A percentile compares a stretch with the other conserved stretches of the same genome.
Conservation (phyloP, 2,329 filamentous ascomycete species). For the Stenocarpella maydis region DNA sequence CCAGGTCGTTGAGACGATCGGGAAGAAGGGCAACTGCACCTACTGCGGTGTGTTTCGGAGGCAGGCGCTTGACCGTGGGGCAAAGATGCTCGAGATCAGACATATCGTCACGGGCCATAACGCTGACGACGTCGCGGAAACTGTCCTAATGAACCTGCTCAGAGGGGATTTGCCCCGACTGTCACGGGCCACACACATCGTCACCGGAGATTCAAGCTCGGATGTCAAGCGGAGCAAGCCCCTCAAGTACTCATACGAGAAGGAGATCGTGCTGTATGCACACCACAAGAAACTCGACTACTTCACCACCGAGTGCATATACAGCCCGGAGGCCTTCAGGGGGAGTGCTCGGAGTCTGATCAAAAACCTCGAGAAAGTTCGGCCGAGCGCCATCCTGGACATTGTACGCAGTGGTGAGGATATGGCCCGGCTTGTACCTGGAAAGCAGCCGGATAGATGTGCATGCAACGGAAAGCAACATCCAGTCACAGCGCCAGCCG, state of each 20-base stretch:
- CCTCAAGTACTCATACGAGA: constrained; percentile 97
- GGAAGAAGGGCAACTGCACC: constrained; percentile 98
- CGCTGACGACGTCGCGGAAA: constrained; percentile 96
- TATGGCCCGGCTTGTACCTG: constrained; percentile 87
- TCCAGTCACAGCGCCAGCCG: constrained; percentile 44
- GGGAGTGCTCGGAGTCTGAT: constrained; percentile 91
- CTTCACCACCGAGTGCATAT: constrained; percentile 98
- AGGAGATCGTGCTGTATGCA: constrained; percentile 97
- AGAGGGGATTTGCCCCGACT: constrained; percentile 88
- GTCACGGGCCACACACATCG: constrained; percentile 87
- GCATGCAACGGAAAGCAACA: constrained; percentile 55
- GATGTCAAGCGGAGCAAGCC: constrained; percentile 97
- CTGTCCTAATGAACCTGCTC: constrained; percentile 95
- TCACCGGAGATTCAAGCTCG: constrained; percentile 79
- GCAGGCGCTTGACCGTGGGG: constrained; percentile 92
- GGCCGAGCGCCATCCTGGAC: constrained; percentile 93
- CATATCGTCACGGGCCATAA: constrained; percentile 99
- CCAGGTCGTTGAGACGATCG: constrained; percentile 93
- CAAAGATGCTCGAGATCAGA: constrained; percentile 83
- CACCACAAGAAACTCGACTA: constrained; percentile 97
- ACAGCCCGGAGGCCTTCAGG: constrained; percentile 95
- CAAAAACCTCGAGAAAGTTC: constrained; percentile 92
- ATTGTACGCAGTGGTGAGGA: constrained; percentile 95
- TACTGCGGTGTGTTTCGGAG: constrained; percentile 97
- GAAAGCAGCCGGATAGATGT: constrained; percentile 57